Evolutionary conservation across 192 early-diverging fungal species (phyloP), one percentile per base, ranked within the genome.

Genomic region (Oehlia diaphana): DNA sequence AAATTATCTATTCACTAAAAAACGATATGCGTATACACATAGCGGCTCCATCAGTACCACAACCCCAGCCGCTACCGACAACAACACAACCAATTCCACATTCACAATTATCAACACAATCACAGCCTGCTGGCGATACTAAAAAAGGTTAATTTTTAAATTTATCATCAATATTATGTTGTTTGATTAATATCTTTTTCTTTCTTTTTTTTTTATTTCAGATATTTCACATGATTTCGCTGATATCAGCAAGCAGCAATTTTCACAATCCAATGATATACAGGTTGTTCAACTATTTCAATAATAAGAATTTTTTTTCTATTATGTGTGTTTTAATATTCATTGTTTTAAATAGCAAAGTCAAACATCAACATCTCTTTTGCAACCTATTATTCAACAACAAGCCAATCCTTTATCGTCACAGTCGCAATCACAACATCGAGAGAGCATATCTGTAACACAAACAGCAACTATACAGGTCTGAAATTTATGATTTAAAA

Each of bases 221-320:
- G 62, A 77, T 47, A n/a, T 21, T 31, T 23, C 35, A 37, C 63
- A n/a, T 42, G 61, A 44, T 23, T 26, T 31, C 9, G n/a, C 12
- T 64, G 75, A 76, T 28, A 65, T n/a, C 37, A 64, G 33, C 16
- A n/a, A 64, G 13, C 74, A 76, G 61, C 62, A 76, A 19, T 64
- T 23, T 23, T 26, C 33, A 23, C 33, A 64, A 35, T 8, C 58
- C 2, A 58, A 49, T 73, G 72, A 73, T 19, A 50, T 19, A 12
- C 47, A 73, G 49, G 72, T 73, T 50, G 13, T 44, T 70, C 44
- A 21, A 66, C 2, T 42, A 42, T 21, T 39, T n/a, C 14, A 44
- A 8, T 37, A 39, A 7, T 44, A 0, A 21, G 13, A 39, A 26
- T 39, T 21, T 37, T 31, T 21, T 9, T 39, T 10, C 7, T 69